Conservation (phyloP, 495 filamentous ascomycete genomes). For the Lepraria neglecta region DNA sequence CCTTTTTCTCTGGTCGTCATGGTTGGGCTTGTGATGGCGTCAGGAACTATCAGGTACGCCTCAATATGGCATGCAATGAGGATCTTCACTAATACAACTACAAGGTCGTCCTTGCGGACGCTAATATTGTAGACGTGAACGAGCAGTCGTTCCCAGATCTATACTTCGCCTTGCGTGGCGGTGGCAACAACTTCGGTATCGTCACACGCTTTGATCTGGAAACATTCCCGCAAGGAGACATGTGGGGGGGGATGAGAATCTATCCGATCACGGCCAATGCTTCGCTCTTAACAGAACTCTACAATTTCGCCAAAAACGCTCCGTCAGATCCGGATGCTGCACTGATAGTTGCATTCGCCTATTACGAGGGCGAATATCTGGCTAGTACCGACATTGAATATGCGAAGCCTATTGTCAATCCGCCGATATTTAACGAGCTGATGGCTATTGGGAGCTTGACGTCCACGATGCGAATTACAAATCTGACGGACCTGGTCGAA, state of each 20-base stretch:
- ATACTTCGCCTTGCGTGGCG: constrained; percentile 44
- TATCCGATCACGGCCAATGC: constrained; percentile 18
- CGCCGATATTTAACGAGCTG: constrained; percentile 41
- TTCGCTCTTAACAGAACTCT: constrained; percentile 34
- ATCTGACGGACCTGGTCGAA: constrained; percentile 40
- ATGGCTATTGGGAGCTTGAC: constrained; percentile 34
- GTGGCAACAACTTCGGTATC: constrained; percentile 43
- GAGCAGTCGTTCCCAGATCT: constrained; percentile 39
- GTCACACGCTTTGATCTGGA: constrained; percentile 43
- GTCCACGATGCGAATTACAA: constrained; percentile 38
- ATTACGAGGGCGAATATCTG: constrained; percentile 31
- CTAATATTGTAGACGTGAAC: constrained; percentile 38
- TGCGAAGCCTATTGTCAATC: constrained; percentile 34
- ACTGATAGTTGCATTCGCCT: constrained; percentile 41
- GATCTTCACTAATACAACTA: neutral
- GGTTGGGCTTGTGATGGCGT: constrained; percentile 51
- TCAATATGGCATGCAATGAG: too few species aligned
- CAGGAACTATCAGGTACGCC: constrained; percentile 39
- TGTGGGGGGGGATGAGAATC: constrained; percentile 35
- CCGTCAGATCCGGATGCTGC: constrained; percentile 40
- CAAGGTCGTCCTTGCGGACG: constrained; percentile 39
- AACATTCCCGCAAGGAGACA: constrained; percentile 34
- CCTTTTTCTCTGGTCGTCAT: constrained; percentile 39
- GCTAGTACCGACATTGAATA: constrained; percentile 39
- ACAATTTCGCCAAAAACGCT: constrained; percentile 35